These are phyloP conservation scores for Saccharomycopsis sp. DNA, from an alignment of 805 yeast species.

Conservation along the genomic window DNA sequence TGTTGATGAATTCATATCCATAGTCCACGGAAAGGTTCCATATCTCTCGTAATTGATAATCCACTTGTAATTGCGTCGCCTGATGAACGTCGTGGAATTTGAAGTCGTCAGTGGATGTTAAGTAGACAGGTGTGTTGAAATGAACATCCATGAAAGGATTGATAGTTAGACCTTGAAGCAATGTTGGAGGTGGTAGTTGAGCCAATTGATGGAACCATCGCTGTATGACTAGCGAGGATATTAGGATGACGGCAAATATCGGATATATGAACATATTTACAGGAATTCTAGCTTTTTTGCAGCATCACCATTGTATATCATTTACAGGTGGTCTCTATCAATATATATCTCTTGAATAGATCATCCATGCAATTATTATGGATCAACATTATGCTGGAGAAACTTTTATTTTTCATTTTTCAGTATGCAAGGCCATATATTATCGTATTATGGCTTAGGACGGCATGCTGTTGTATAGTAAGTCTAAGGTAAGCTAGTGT, in stretches of 20 bases:
- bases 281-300: too few species aligned
- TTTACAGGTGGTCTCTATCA: too few species aligned
- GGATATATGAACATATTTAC: not conserved
- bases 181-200: not conserved
- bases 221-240: not conserved
- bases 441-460: too few species aligned
- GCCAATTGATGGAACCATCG: not conserved
- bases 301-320: too few species aligned
- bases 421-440: too few species aligned
- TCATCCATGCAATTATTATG: too few species aligned
- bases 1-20: slow-evolving; percentile 12
- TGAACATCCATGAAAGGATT: slow-evolving; percentile 38
- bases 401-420: too few species aligned
- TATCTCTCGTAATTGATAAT: slow-evolving; percentile 32
- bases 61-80: slow-evolving; percentile 45
- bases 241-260: not conserved
- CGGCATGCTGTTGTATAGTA: too few species aligned
- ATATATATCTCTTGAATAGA: too few species aligned
- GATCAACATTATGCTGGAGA: too few species aligned
- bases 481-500: too few species aligned
- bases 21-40: slow-evolving; percentile 23
- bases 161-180: slow-evolving; percentile 26
- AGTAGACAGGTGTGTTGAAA: slow-evolving; percentile 38
- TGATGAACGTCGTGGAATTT: slow-evolving; percentile 60
- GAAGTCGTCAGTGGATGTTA: slow-evolving; percentile 37